Evolutionary conservation across 2,329 filamentous ascomycete species (phyloP).

Genomic region (Penicillium fuscoglaucum): DNA sequence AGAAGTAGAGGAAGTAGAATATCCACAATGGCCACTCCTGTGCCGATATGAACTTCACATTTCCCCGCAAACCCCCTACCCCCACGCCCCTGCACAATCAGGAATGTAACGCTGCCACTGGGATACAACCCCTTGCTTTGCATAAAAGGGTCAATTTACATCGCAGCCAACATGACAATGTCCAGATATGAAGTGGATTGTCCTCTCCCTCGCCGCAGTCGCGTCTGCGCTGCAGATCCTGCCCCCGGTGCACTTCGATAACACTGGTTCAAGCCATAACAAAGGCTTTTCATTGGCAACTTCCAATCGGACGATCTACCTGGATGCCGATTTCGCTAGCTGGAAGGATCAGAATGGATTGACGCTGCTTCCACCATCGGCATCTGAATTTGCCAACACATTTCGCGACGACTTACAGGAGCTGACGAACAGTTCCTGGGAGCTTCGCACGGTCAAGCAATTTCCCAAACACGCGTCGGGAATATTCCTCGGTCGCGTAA

Average conservation of each 20-base stretch:
- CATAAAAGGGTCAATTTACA: background rate
- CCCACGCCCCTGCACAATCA: constrained; percentile 2
- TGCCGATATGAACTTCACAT: background rate
- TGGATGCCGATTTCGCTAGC: constrained; percentile 43
- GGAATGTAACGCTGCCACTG: constrained; percentile 21
- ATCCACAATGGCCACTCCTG: too few species aligned
- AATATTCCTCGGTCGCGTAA: constrained; percentile 44
- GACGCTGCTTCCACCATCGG: constrained; percentile 54
- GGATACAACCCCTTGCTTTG: background rate
- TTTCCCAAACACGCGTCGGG: constrained; percentile 39
- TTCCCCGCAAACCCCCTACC: background rate
- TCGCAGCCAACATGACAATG: background rate
- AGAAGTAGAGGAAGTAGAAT: too few species aligned
- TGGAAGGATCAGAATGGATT: constrained; percentile 48
- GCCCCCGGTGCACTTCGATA: constrained; percentile 37
- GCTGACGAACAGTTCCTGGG: constrained; percentile 46
- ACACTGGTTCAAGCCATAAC: constrained; percentile 28
- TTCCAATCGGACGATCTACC: constrained; percentile 33
- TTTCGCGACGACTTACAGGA: constrained; percentile 49
- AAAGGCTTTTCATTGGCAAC: constrained; percentile 20
- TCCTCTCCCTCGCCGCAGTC: constrained; percentile 11
- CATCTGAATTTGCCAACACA: constrained; percentile 50
- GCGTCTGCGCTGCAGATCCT: constrained; percentile 42
- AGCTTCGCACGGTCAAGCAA: constrained; percentile 40
- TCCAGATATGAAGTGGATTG: constrained; percentile 15